Percentiles rank a stretch among this genome's conserved stretches.
Conservation (phyloP, 257 asterid species). For the Datura wrightii region DNA sequence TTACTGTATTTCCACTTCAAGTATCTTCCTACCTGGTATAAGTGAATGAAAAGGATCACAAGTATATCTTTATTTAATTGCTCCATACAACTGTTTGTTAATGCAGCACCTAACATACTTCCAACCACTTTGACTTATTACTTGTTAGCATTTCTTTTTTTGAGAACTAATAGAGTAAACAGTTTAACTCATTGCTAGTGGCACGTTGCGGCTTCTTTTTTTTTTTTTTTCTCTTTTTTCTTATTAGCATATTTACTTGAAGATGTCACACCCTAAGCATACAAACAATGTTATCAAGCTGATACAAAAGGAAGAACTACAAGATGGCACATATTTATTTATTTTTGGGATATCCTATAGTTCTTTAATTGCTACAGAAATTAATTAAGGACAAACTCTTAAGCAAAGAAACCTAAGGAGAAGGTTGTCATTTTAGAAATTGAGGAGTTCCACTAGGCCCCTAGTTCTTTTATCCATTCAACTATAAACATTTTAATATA, state of each 20-base stretch:
- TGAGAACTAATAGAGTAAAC: too few species aligned
- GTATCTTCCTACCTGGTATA: slow-evolving; percentile 6
- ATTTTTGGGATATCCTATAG: slow-evolving; percentile 6
- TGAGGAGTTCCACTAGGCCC: slow-evolving; percentile 2
- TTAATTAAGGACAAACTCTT: neutral
- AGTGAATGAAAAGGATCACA: neutral
- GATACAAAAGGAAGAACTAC: slow-evolving; percentile 22
- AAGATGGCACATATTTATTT: neutral
- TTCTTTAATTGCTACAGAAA: slow-evolving; percentile 1
- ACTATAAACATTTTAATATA: neutral
- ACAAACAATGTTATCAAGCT: neutral
- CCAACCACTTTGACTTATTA: slow-evolving; percentile 9
- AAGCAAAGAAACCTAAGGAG: neutral
- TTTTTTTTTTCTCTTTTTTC: too few species aligned
- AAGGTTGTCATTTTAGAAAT: slow-evolving; percentile 12
- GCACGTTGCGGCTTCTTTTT: too few species aligned
- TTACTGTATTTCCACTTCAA: neutral
- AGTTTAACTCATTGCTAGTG: too few species aligned
- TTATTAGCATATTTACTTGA: neutral
- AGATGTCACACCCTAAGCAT: slow-evolving; percentile 6
- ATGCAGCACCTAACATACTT: neutral
- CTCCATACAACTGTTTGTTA: slow-evolving; percentile 14
- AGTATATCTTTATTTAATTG: neutral
- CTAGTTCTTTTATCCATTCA: neutral
- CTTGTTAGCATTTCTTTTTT: neutral